A percentile compares a stretch with the other conserved stretches of the same genome.
phyloP scores from a whole-genome alignment of 2,329 filamentous ascomycete species.

The Domatiomyces globalis region DNA sequence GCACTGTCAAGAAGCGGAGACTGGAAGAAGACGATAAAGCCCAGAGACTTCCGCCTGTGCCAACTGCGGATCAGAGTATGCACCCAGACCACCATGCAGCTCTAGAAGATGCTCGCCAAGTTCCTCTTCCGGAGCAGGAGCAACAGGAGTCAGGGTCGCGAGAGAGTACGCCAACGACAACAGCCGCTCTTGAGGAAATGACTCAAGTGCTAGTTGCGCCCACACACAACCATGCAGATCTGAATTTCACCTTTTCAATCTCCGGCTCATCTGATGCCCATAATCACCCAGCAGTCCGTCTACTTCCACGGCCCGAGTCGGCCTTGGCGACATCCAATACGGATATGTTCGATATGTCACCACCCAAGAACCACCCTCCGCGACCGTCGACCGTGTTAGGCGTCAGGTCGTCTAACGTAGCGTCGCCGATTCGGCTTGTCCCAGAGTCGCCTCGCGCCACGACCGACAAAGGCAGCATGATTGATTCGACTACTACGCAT shows the following conservation, averaged over 20 bases:
- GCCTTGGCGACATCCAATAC: constrained; percentile 7
- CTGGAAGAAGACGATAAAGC: constrained; percentile 1
- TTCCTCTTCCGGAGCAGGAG: constrained; percentile 14
- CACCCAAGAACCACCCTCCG: constrained; percentile 12
- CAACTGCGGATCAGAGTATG: constrained; percentile 11
- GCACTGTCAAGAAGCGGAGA: constrained; percentile 11
- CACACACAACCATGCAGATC: background rate
- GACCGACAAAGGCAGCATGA: background rate
- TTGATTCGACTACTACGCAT: constrained; percentile 8
- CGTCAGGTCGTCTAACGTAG: constrained; percentile 13
- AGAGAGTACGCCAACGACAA: constrained; percentile 10
- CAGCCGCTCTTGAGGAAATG: constrained; percentile 17
- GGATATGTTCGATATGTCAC: constrained; percentile 17
- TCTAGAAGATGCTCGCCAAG: constrained; percentile 10
- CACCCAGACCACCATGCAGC: constrained; percentile 1
- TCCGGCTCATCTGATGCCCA: constrained; percentile 10
- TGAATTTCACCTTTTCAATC: constrained; percentile 15
- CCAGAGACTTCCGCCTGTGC: constrained; percentile 6
- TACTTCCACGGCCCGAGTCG: constrained; percentile 5
- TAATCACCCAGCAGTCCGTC: background rate
- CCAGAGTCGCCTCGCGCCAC: constrained; percentile 12
- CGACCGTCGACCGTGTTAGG: constrained; percentile 17
- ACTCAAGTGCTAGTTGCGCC: constrained; percentile 18
- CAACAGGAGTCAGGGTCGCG: constrained; percentile 9
- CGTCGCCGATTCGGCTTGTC: constrained; percentile 16